Evolutionary conservation across 2,329 filamentous ascomycete species (phyloP).

Genomic region (Cordyceps fumosorosea): DNA sequence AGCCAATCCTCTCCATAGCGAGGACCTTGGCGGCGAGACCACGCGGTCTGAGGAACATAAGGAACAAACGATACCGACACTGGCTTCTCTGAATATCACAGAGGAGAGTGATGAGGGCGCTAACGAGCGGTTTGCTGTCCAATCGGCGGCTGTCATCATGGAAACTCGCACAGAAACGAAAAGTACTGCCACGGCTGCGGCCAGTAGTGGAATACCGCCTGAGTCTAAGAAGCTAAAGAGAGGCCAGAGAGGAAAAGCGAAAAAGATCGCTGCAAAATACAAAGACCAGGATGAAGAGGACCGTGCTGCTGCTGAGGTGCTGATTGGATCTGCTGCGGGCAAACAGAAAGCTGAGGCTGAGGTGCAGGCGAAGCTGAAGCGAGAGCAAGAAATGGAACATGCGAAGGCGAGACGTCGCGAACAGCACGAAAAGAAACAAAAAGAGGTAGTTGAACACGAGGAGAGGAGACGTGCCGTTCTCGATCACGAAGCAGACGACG

Average conservation of each 20-base stretch:
- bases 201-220: slow-evolving; percentile 5
- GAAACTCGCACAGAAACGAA: slow-evolving; percentile 15
- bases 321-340: slow-evolving; percentile 73
- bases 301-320: slow-evolving; percentile 69
- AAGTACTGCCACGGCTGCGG: background rate
- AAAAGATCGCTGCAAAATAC: slow-evolving; percentile 85
- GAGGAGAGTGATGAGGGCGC: background rate
- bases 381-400: slow-evolving; percentile 65
- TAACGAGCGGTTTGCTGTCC: background rate
- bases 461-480: slow-evolving; percentile 56
- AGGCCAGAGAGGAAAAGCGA: slow-evolving; percentile 75
- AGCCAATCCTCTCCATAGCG: slow-evolving; percentile 12
- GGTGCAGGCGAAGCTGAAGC: slow-evolving; percentile 57
- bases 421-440: slow-evolving; percentile 72
- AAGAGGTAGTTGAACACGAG: slow-evolving; percentile 70
- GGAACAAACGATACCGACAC: background rate
- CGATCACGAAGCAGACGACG: slow-evolving; percentile 53
- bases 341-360: slow-evolving; percentile 64
- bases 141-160: slow-evolving; percentile 16
- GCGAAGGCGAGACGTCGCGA: slow-evolving; percentile 68
- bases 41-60: background rate
- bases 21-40: background rate
- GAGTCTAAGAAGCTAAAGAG: slow-evolving; percentile 50
- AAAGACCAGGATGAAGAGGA: slow-evolving; percentile 94
- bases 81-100: background rate